Evolutionary conservation across 176 grass and related monocot species (phyloP), one percentile per base, ranked within the genome.

Genomic region (Carex kokanica): DNA sequence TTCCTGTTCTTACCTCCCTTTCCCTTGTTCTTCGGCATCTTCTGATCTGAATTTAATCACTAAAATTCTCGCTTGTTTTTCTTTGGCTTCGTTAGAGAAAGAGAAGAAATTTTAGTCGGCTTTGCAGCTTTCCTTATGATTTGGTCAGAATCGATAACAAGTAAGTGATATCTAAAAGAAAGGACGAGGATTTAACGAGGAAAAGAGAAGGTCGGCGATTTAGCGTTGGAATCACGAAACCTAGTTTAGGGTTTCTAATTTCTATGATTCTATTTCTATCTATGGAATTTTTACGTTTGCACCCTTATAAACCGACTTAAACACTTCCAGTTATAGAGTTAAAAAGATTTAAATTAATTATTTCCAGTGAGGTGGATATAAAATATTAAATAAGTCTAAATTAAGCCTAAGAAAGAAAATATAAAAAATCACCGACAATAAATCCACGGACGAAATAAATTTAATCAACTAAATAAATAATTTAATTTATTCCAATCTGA

Each of bases 1-100:
- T 95, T 95, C 40, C 93, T 86, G 93, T 95, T 95, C 90, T 95
- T 95, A 15, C 93, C 93, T 92, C 93, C 93, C 93, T 95, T 95
- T 0, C 93, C 93, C 88, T 95, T 95, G 81, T 95, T 95, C 93
- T 95, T 95, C 90, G 93, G 93, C 93, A 95, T 95, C 52, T 80
- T 57, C 53, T 27, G 58, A 60, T 66, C 60, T 65, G 8, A 49
- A 61, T 52, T 21, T 17, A 82, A 63, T 40, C 34, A 24, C 59
- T 11, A 47, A 23, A 43, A 6, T 61, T 81, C 59, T 81, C 59
- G n/a, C 59, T 81, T n/a, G 34, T 45, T 38, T 59, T 79, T 79
- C 55, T 45, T 38, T 45, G 7, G 54, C 10, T 59, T 63, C 9
- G 57, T 41, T 24, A 45, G 3, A 63, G n/a, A 63, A 2, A 63